Base-by-base conservation (phyloP, 1,139 yeast genomes). In the Debaryomycetaceae sp. region DNA sequence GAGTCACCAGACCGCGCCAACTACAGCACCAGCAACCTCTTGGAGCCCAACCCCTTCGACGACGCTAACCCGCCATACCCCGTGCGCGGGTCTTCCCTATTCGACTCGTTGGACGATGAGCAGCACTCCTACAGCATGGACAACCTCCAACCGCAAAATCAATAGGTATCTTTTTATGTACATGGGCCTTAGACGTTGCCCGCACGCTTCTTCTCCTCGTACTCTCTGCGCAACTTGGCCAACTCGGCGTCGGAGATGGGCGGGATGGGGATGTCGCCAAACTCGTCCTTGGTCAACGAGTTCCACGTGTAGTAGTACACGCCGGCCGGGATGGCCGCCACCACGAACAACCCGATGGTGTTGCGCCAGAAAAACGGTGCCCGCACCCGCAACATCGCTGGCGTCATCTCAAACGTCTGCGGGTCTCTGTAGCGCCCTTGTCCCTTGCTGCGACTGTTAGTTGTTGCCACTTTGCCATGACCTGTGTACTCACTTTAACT, bases 231-330 rank as follows among this genome's bases (percentile, higher is more conserved):
- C 61, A 89, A 71, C 56, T 75, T 69, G 34, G 71, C 74, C 51
- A 89, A 69, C 52, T 86, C 94, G 34, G 71, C 78, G 38, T 84
- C 94, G 27, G 81, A 73, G 42, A 89, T 71, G 18, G 96, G 96
- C 30, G 97, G 97, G 42, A 89, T 79, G 31, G 96, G 96, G 46
- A 89, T 83, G 53, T 88, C 96, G 30, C 71, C 74, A 52, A 89
- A 85, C 45, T 89, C 96, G 51, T 88, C 96, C 40, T 76, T 76
- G 41, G 77, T 77, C 50, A 89, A 71, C 50, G 77, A 73, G 33
- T 65, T 61, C 67, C 77, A 82, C 0, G 96, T 84, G 65, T 84
- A 88, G 33, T 56, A 45, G 56, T 85, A 88, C 15, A 85, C 81
- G 23, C 83, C 80, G 13, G 73, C 61, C 4, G 93, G 81, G 31